Base-by-base conservation (phyloP, 768 basidiomycete genomes). In the Paxillus rubicundulus region DNA sequence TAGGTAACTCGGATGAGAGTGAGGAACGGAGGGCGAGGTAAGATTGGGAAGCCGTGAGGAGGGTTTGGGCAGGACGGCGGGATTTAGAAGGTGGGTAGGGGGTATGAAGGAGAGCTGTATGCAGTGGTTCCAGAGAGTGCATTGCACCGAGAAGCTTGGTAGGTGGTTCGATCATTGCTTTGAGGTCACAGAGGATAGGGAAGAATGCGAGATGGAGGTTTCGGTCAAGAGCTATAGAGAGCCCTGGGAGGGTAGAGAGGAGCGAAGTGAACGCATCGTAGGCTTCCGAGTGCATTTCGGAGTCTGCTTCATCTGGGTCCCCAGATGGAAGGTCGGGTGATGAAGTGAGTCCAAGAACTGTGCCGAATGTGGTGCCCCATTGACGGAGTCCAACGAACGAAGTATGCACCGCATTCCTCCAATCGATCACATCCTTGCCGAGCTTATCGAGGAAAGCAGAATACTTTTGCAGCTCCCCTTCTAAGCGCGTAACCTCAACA, bases 11-110 rank as follows among this genome's bases (percentile, higher is more conserved):
- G 0, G 77, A 72, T 0, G 78, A 78, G 6, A 93, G 77, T 56
- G 91, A 86, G 0, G 79, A 86, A 5, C 87, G 79, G 5, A 93
- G 76, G 0, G 88, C 89, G 18, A 89, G 74, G 65, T 91, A 93
- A 45, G 86, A 84, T 39, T 82, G 80, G 1, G 87, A 89, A 6
- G 88, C 87, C 20, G 85, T 82, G 18, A 89, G 73, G 10, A 92
- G 79, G 4, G 83, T 68, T 0, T 82, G 72, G 1, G 87, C 79
- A 0, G 89, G 88, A 3, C 87, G 78, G 4, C 64, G 67, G 12
- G 55, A 60, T 42, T 84, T 82, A 61, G 87, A 85, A 1, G 76
- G 57, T 36, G 78, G 74, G 36, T 85, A 74, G 18, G 80, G 82
- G 69, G 85, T 79, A 49, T 85, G 85, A 47, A 90, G 74, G 4